These are phyloP conservation scores for Verticillium nubilum DNA, from an alignment of 2,329 filamentous ascomycete species.

Conservation along the genomic window DNA sequence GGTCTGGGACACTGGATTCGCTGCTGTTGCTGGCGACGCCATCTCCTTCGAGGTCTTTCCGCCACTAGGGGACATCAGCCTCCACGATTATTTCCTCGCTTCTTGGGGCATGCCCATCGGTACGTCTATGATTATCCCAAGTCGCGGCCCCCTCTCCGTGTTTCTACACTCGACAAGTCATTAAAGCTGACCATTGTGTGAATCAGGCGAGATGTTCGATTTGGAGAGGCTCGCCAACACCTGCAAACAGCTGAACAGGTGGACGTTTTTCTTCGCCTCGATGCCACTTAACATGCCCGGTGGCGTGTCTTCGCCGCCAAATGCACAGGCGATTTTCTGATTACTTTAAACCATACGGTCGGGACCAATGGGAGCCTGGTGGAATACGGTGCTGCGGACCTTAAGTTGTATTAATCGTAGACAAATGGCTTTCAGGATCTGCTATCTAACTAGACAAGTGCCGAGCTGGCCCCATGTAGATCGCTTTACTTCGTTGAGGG, in stretches of 20 bases:
- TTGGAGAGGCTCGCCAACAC: constrained; percentile 30
- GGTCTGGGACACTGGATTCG: constrained; percentile 40
- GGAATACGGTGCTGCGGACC: background rate
- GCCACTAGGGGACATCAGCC: constrained; percentile 24
- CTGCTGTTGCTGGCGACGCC: constrained; percentile 36
- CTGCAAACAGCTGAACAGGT: constrained; percentile 25
- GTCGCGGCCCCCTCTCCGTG: background rate
- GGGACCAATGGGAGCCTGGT: background rate
- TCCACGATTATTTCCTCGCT: constrained; percentile 41
- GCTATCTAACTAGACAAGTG: background rate
- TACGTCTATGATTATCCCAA: background rate
- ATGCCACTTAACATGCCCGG: constrained; percentile 35
- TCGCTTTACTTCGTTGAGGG: background rate
- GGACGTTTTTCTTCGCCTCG: constrained; percentile 34
- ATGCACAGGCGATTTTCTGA: constrained; percentile 35
- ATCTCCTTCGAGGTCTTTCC: constrained; percentile 35
- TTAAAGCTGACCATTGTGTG: background rate
- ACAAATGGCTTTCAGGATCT: background rate
- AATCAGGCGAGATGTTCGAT: constrained; percentile 35
- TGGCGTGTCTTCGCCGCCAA: constrained; percentile 37
- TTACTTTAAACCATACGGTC: background rate
- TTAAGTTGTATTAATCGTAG: background rate
- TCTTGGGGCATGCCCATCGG: constrained; percentile 48
- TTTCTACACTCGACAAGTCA: background rate
- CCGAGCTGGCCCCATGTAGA: background rate